Conservation (phyloP, 192 early-diverging fungal species). For the Pilaira anomala region DNA sequence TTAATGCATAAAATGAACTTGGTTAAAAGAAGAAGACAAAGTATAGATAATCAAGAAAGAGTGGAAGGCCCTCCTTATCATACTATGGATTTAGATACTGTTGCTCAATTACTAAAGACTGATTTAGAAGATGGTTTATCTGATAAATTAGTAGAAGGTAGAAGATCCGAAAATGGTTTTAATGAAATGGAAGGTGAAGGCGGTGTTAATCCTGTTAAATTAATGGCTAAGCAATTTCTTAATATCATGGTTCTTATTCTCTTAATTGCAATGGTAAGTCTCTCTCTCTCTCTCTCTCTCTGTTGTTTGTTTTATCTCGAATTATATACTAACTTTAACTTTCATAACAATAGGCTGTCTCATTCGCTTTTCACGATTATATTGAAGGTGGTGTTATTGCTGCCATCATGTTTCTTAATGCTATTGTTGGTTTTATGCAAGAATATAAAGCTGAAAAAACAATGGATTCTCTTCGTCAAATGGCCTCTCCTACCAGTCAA, state of each 20-base stretch:
- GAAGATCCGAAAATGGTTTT: constrained; percentile 43
- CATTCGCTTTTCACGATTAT: constrained; percentile 65
- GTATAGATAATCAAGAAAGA: background rate
- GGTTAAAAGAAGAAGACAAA: constrained; percentile 29
- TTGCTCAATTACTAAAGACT: constrained; percentile 28
- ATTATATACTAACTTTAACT: too few relatives aligned
- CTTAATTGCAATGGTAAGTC: constrained; percentile 53
- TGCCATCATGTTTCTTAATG: constrained; percentile 82
- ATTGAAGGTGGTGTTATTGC: constrained; percentile 75
- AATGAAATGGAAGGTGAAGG: constrained; percentile 71
- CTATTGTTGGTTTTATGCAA: constrained; percentile 90
- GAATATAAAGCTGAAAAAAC: constrained; percentile 95
- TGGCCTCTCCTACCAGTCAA: constrained; percentile 82
- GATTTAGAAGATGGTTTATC: constrained; percentile 44
- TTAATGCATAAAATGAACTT: constrained; percentile 31
- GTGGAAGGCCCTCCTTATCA: constrained; percentile 36
- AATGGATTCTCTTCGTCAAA: constrained; percentile 86
- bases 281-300: background rate
- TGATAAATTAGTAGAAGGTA: constrained; percentile 42
- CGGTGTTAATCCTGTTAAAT: constrained; percentile 59
- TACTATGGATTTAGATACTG: constrained; percentile 31
- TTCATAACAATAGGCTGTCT: constrained; percentile 55
- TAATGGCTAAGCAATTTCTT: constrained; percentile 61
- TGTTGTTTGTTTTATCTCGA: too few relatives aligned
- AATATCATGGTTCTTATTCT: constrained; percentile 68